Conservation (phyloP, 169 alveolate genomes). For the Eimeria praecox region DNA sequence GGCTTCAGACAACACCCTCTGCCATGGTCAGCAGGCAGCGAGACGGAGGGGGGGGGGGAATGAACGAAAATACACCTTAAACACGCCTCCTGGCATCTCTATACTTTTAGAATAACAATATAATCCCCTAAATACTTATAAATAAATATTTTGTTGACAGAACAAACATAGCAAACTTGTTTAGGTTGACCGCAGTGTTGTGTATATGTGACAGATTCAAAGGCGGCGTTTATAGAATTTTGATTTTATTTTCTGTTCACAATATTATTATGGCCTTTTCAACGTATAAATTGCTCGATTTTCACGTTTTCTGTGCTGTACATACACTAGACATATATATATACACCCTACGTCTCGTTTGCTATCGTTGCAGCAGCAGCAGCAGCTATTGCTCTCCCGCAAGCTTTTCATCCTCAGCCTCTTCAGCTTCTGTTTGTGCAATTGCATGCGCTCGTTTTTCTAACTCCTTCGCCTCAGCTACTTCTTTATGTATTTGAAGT, state of each 20-base stretch:
- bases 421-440: slow-evolving; percentile 41
- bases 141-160: too few relatives aligned
- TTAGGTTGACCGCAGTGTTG: too few relatives aligned
- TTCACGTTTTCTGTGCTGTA: background rate
- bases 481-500: background rate
- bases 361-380: too few relatives aligned
- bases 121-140: background rate
- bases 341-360: background rate
- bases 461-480: background rate
- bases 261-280: background rate
- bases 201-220: too few relatives aligned
- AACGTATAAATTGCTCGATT: background rate
- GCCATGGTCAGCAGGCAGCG: background rate
- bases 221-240: background rate
- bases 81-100: background rate
- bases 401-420: slow-evolving; percentile 38
- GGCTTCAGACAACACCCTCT: background rate
- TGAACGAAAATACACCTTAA: background rate
- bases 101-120: background rate
- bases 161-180: too few relatives aligned
- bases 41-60: background rate
- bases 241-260: background rate
- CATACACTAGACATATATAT: background rate
- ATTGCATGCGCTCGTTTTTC: slow-evolving; percentile 8
- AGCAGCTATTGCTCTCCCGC: background rate